These are phyloP conservation scores for Salvia splendens DNA, from an alignment of 257 asterid genomes.

Conservation along the genomic window DNA sequence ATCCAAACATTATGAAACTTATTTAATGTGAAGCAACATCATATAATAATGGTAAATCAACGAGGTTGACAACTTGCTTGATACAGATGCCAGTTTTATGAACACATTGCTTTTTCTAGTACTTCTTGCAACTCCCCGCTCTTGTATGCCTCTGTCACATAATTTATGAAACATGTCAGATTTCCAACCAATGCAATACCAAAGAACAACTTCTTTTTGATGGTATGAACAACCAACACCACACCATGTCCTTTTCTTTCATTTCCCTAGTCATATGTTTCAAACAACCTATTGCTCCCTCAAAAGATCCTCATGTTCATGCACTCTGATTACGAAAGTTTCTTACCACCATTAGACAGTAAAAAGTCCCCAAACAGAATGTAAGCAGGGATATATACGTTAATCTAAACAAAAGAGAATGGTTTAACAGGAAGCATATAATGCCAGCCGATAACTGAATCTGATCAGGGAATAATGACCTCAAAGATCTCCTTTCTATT, in stretches of 20 bases:
- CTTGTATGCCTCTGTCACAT: conserved; percentile 65
- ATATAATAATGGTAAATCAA: not conserved
- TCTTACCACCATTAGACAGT: not conserved
- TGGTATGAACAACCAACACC: not conserved
- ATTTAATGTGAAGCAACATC: conserved; percentile 13
- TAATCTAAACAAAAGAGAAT: not conserved
- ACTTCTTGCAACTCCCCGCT: conserved; percentile 76
- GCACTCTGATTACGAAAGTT: conserved; percentile 13
- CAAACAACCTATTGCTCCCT: not conserved
- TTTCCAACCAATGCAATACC: conserved; percentile 17
- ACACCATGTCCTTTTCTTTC: not conserved
- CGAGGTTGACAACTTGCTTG: not conserved
- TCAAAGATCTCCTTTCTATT: conserved; percentile 6
- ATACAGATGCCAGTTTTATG: conserved; percentile 30
- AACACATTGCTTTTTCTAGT: conserved; percentile 64
- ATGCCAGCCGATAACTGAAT: not conserved
- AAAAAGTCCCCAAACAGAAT: conserved; percentile 13
- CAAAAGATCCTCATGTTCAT: not conserved
- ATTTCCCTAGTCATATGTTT: not conserved
- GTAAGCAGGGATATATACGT: not conserved
- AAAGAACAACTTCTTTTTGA: not conserved
- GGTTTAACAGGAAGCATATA: conserved; percentile 2
- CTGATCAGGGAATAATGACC: not conserved
- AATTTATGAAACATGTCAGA: conserved; percentile 28
- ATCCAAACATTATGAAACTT: conserved; percentile 3